Conservation (phyloP, 345 rosid genomes). For the Luvunga scandens region DNA sequence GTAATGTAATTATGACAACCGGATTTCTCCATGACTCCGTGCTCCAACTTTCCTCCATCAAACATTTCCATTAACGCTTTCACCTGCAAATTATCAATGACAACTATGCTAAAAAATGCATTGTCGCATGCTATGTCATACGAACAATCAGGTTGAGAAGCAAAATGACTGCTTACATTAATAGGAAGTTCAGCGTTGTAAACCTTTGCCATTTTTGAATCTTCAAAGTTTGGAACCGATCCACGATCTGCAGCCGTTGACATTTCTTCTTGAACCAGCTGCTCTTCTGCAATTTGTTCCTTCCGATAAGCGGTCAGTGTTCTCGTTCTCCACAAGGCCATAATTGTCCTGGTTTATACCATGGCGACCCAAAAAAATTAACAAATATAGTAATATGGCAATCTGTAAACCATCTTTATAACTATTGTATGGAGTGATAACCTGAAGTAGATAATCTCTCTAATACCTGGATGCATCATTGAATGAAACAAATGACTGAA, state of each 20-base stretch:
- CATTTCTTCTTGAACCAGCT: slow-evolving; percentile 40
- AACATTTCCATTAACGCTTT: slow-evolving; percentile 61
- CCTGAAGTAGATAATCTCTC: neutral
- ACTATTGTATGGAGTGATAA: neutral
- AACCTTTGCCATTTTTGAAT: slow-evolving; percentile 46
- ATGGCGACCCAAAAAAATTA: slow-evolving; percentile 10
- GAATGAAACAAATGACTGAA: slow-evolving; percentile 83
- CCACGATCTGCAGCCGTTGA: slow-evolving; percentile 36
- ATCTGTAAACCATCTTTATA: neutral
- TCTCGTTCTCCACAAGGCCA: slow-evolving; percentile 86
- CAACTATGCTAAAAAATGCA: neutral
- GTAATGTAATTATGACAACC: slow-evolving; percentile 62
- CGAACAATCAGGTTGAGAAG: neutral
- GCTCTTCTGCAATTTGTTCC: slow-evolving; percentile 60
- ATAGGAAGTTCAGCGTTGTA: slow-evolving; percentile 59
- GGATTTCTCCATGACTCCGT: slow-evolving; percentile 69
- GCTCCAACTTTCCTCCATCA: slow-evolving; percentile 66
- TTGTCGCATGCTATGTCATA: neutral
- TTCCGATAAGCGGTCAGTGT: slow-evolving; percentile 50
- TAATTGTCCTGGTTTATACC: slow-evolving; percentile 58
- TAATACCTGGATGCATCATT: slow-evolving; percentile 65
- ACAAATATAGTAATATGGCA: neutral
- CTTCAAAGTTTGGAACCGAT: slow-evolving; percentile 34
- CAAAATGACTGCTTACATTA: slow-evolving; percentile 37
- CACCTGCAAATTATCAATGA: slow-evolving; percentile 37